A percentile compares a stretch with the other conserved stretches of the same genome.
Evolutionary conservation across 2,329 filamentous ascomycete genomes (phyloP).

Genomic region (Ploettnerulaceae sp.): DNA sequence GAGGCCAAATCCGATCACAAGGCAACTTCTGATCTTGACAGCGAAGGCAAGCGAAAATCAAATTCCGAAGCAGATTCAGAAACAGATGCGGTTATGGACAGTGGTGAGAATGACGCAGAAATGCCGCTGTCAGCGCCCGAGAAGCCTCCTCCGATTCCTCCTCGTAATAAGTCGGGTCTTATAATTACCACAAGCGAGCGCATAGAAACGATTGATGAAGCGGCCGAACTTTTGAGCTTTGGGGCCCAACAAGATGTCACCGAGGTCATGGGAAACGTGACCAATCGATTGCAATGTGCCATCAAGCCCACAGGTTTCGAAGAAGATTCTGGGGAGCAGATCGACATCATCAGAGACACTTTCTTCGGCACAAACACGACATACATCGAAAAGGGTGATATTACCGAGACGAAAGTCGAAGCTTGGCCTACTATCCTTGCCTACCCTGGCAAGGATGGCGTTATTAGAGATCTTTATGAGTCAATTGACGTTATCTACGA

Average conservation of each 20-base stretch:
- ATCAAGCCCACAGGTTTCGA: conserved; percentile 67
- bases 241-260: conserved; percentile 82
- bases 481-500: conserved; percentile 85
- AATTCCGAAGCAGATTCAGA: conserved; percentile 4
- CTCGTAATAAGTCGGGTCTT: conserved; percentile 33
- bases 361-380: conserved; percentile 60
- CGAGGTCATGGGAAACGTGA: conserved; percentile 89
- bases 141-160: conserved; percentile 33
- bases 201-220: conserved; percentile 28
- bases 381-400: conserved; percentile 49
- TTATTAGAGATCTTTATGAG: conserved; percentile 65
- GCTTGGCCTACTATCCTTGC: conserved; percentile 53
- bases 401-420: conserved; percentile 40
- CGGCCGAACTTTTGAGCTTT: conserved; percentile 32
- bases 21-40: conserved; percentile 2
- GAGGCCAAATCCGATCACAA: not conserved
- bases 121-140: conserved; percentile 22
- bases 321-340: conserved; percentile 64
- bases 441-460: conserved; percentile 46
- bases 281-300: conserved; percentile 85
- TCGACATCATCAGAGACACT: conserved; percentile 71
- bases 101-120: conserved; percentile 31
- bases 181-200: conserved; percentile 31
- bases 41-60: too few species aligned
- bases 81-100: conserved; percentile 33